Evolutionary conservation across 2,329 filamentous ascomycete species (phyloP).

Genomic region (Biscogniauxia mediterranea): DNA sequence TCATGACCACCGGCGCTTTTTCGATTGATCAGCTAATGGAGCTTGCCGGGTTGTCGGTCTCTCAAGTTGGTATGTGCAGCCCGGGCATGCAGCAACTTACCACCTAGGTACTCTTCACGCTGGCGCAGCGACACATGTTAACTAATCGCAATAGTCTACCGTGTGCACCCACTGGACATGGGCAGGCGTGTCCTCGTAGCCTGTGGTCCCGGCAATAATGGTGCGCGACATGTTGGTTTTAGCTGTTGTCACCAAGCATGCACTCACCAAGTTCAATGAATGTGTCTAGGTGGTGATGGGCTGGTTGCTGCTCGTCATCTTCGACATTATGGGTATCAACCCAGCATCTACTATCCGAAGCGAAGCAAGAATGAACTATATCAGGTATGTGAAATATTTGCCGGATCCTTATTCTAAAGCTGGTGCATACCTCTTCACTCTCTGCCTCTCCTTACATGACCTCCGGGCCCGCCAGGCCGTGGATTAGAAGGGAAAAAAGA

Average conservation of each 20-base stretch:
- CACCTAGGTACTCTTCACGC: no score
- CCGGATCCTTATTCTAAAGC: constrained; percentile 14
- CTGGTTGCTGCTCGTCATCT: constrained; percentile 92
- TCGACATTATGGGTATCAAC: constrained; percentile 85
- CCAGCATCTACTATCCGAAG: constrained; percentile 91
- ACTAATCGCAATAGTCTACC: constrained; percentile 61
- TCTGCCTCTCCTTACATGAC: neutral
- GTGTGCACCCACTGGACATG: constrained; percentile 71
- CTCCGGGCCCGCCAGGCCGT: neutral
- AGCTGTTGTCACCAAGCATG: neutral
- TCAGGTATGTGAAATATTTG: constrained; percentile 51
- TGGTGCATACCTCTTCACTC: neutral
- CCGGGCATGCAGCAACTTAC: neutral
- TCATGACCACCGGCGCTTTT: constrained; percentile 87
- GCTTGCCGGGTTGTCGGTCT: constrained; percentile 86
- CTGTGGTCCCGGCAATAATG: constrained; percentile 82
- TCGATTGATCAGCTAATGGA: constrained; percentile 98
- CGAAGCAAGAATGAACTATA: constrained; percentile 88
- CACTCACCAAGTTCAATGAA: constrained; percentile 1
- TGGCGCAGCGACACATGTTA: neutral
- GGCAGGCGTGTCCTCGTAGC: constrained; percentile 78
- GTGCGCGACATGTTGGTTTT: constrained; percentile 35
- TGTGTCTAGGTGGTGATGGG: constrained; percentile 74
- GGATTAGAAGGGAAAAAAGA: neutral
- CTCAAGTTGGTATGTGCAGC: constrained; percentile 74